phyloP scores from a whole-genome alignment of 768 basidiomycete genomes.

The Termitomyces sp. region DNA sequence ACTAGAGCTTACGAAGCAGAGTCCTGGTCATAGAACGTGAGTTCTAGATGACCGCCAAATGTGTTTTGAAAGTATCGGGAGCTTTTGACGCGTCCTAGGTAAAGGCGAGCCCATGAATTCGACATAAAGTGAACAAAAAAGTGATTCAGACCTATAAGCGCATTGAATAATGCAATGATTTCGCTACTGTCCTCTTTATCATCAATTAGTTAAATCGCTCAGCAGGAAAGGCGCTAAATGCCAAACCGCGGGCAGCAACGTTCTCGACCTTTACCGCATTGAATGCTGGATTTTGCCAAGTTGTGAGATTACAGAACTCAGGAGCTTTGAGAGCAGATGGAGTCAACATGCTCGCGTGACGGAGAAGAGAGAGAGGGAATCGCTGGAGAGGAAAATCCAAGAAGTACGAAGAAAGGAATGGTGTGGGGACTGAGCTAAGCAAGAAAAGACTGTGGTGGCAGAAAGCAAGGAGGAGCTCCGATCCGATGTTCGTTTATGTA shows the following conservation, averaged over 20 bases:
- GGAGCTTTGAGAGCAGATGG: constrained; percentile 3
- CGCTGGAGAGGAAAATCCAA: constrained; percentile 14
- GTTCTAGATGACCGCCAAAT: constrained; percentile 36
- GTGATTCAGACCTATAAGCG: constrained; percentile 41
- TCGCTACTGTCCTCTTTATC: constrained; percentile 33
- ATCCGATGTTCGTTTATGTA: constrained; percentile 6
- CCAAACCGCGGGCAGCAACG: constrained; percentile 33
- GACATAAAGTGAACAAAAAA: background rate
- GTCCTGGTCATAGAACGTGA: constrained; percentile 49
- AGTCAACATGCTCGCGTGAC: constrained; percentile 10
- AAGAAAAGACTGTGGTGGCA: constrained; percentile 14
- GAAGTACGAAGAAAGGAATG: constrained; percentile 7
- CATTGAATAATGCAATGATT: constrained; percentile 50
- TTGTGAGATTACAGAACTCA: constrained; percentile 24
- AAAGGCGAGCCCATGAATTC: background rate
- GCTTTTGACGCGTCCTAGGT: constrained; percentile 44
- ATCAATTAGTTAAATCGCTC: background rate
- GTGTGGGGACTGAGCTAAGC: constrained; percentile 10
- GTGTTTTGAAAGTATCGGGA: constrained; percentile 36
- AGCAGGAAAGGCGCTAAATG: background rate
- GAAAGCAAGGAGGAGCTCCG: constrained; percentile 14
- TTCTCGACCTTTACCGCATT: constrained; percentile 47
- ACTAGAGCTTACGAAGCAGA: constrained; percentile 38
- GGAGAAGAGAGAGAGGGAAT: constrained; percentile 7
- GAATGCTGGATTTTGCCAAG: constrained; percentile 22